phyloP scores from a whole-genome alignment of 2,329 filamentous ascomycete genomes.

The Epicoccum nigrum region DNA sequence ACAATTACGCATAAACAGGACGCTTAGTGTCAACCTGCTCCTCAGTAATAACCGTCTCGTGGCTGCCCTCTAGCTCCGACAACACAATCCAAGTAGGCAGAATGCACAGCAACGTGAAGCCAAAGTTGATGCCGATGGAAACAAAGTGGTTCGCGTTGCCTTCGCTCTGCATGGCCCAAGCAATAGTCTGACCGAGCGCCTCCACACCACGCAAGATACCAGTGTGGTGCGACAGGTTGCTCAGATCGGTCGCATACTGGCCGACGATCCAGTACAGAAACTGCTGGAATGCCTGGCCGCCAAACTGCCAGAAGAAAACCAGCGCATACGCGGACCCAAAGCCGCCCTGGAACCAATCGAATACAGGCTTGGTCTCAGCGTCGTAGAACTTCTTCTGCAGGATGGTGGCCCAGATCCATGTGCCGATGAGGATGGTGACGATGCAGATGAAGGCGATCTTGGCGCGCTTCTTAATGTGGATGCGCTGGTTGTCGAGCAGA shows the following conservation, averaged over 20 bases:
- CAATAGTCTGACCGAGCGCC: conserved; percentile 44
- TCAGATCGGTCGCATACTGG: conserved; percentile 44
- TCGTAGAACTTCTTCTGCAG: conserved; percentile 44
- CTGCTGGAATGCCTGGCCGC: conserved; percentile 46
- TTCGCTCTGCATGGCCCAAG: conserved; percentile 47
- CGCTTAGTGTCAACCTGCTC: conserved; percentile 23
- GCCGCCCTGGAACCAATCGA: conserved; percentile 44
- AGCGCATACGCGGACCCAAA: conserved; percentile 44
- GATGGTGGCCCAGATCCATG: conserved; percentile 46
- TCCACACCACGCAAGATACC: conserved; percentile 45
- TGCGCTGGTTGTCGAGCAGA: conserved; percentile 41
- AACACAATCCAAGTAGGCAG: conserved; percentile 44
- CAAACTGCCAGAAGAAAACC: conserved; percentile 47
- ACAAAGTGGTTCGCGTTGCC: conserved; percentile 46
- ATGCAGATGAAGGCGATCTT: conserved; percentile 38
- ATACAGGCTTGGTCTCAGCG: conserved; percentile 31
- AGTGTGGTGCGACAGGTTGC: conserved; percentile 41
- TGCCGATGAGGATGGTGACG: conserved; percentile 39
- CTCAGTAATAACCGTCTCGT: conserved; percentile 35
- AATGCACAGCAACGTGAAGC: conserved; percentile 39
- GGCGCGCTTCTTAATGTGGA: conserved; percentile 43
- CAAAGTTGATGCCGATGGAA: conserved; percentile 46
- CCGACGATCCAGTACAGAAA: conserved; percentile 47
- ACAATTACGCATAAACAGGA: not conserved
- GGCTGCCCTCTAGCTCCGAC: conserved; percentile 39